Conservation (phyloP, 176 grass and related monocot genomes). For the Thalia dealbata region DNA sequence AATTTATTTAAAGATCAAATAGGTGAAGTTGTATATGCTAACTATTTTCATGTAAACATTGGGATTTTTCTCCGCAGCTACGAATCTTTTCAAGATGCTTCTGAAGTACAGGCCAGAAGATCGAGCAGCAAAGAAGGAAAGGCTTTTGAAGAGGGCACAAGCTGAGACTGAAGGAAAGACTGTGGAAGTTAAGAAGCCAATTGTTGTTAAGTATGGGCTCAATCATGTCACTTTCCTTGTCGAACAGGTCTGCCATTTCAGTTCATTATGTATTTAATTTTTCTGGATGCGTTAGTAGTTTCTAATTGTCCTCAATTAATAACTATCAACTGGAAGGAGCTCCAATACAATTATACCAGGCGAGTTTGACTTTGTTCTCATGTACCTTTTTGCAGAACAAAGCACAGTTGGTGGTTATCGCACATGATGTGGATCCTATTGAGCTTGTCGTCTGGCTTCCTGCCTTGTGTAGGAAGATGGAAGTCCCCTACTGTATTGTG, state of each 20-base stretch:
- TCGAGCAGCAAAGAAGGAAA: slow-evolving; percentile 2
- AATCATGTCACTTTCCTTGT: slow-evolving; percentile 3
- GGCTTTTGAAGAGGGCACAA: slow-evolving; percentile 6
- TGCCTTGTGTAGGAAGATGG: slow-evolving; percentile 4
- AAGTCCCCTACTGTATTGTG: background rate
- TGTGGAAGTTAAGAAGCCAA: background rate
- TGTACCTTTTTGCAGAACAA: background rate
- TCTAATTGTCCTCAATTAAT: background rate
- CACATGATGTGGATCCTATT: background rate
- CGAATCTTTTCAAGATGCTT: slow-evolving; percentile 5
- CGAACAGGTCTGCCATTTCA: background rate
- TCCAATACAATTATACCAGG: too few species aligned
- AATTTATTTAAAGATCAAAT: too few species aligned
- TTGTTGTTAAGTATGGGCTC: slow-evolving; percentile 4
- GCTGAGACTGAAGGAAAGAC: slow-evolving; percentile 2
- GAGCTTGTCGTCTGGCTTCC: background rate
- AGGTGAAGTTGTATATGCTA: too few species aligned
- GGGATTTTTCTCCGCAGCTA: background rate
- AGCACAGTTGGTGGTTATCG: background rate
- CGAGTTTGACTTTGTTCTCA: background rate
- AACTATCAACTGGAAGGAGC: background rate
- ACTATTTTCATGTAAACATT: too few species aligned
- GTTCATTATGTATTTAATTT: background rate
- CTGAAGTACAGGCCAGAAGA: slow-evolving; percentile 3
- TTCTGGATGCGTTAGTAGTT: background rate